Evolutionary conservation across 148 eudicot species (phyloP), one percentile per base, ranked within the genome.

Genomic region (Limonium bicolor): DNA sequence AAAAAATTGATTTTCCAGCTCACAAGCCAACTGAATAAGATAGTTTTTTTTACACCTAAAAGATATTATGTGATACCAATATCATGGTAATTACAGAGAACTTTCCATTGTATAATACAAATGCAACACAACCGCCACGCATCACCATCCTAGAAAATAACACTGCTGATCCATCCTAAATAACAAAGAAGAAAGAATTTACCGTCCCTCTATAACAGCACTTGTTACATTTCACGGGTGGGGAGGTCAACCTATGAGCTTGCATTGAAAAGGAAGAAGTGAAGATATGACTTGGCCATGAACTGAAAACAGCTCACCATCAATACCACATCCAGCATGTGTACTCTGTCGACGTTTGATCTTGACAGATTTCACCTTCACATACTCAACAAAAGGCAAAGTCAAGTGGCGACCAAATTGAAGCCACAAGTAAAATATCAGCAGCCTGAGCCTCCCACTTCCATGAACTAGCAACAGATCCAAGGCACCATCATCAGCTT

Each of bases 281-380:
- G 95, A 77, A 45, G 77, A 64, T 16, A 75, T 46, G 28, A 90
- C 83, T 65, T 90, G 93, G 45, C 87, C 99, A 40, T 69, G 77
- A 21, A 84, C 82, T 11, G 76, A 70, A 45, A 83, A 90, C 48
- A 90, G 87, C 54, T 90, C 97, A 27, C 97, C 97, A 52, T 90
- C 97, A 48, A 90, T 84, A 59, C 97, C 97, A 55, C 94, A 85
- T 17, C 93, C 95, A 25, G 69, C 65, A 42, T 80, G 78, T 11
- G 78, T 59, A 50, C 60, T 70, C 66, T 90, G 83, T 46, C 87
- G 84, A 19, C 92, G 96, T 57, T 82, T 90, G 31, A 90, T 62
- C 71, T 75, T 90, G n/a, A 80, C 93, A n/a, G 95, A 80, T 54
- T 80, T 90, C 46, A 52, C 56, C 95, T 85, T 90, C 27, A 90